phyloP scores from a whole-genome alignment of 2,329 filamentous ascomycete genomes.

The Cladosporium sp. region DNA sequence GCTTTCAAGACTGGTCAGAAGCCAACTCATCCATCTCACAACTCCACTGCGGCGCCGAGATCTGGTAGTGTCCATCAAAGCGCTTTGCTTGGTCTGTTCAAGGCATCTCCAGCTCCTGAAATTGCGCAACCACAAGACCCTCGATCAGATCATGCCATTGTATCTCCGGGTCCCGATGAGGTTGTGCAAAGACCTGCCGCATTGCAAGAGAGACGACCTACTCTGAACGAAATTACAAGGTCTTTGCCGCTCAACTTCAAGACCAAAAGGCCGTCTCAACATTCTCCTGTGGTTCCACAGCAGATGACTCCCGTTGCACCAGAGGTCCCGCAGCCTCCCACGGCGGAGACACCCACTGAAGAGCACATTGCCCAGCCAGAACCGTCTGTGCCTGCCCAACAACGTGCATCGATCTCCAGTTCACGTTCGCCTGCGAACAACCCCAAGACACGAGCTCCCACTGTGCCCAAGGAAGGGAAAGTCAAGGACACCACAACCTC shows the following conservation, averaged over 20 bases:
- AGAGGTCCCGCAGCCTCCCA: conserved; percentile 6
- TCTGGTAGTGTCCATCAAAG: conserved; percentile 34
- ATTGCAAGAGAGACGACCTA: conserved; percentile 19
- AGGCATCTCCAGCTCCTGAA: conserved; percentile 22
- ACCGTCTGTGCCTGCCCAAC: conserved; percentile 3
- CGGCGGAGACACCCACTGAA: background rate
- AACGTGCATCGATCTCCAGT: background rate
- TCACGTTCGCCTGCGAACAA: conserved; percentile 1
- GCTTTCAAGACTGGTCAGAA: conserved; percentile 45
- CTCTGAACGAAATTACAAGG: conserved; percentile 31
- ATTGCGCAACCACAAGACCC: conserved; percentile 11
- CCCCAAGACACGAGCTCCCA: background rate
- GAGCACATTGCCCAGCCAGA: background rate
- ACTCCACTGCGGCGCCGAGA: background rate
- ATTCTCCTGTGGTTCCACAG: conserved; percentile 6
- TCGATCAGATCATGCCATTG: conserved; percentile 1
- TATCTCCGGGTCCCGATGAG: conserved; percentile 20
- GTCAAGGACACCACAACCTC: background rate
- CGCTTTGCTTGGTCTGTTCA: conserved; percentile 43
- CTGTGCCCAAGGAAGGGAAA: conserved; percentile 1
- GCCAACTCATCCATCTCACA: background rate
- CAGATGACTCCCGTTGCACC: conserved; percentile 3
- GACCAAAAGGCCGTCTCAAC: conserved; percentile 16
- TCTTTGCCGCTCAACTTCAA: conserved; percentile 25
- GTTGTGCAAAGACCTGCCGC: conserved; percentile 17